These are phyloP conservation scores for Pseudomassariella vexata DNA, from an alignment of 2,329 filamentous ascomycete genomes.

Conservation along the genomic window DNA sequence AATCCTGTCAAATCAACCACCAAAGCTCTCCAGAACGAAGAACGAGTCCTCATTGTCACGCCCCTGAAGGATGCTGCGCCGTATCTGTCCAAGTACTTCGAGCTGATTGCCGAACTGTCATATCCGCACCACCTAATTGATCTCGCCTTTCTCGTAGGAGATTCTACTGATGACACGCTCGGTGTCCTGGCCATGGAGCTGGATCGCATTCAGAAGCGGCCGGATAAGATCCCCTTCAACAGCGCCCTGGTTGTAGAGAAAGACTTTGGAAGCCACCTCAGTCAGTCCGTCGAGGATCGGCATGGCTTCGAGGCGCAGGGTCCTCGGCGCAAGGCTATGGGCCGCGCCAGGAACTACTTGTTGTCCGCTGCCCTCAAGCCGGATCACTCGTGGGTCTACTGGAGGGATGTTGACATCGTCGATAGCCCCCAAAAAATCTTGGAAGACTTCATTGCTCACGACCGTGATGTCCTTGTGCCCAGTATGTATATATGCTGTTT, in stretches of 20 bases:
- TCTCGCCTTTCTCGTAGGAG: constrained; percentile 87
- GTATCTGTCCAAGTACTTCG: constrained; percentile 85
- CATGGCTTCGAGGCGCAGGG: constrained; percentile 86
- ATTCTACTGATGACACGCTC: constrained; percentile 85
- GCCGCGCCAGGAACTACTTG: constrained; percentile 85
- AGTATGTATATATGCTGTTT: constrained; percentile 54
- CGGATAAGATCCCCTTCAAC: constrained; percentile 76
- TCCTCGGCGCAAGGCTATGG: constrained; percentile 85
- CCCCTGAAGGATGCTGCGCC: constrained; percentile 83
- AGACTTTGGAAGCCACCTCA: constrained; percentile 73
- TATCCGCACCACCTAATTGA: constrained; percentile 97
- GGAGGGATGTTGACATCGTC: constrained; percentile 94
- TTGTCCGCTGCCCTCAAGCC: constrained; percentile 78
- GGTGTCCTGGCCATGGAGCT: constrained; percentile 81
- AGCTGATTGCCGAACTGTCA: constrained; percentile 80
- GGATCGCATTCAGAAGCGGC: constrained; percentile 77
- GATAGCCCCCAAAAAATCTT: constrained; percentile 84
- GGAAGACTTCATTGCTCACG: constrained; percentile 92
- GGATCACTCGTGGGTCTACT: constrained; percentile 98
- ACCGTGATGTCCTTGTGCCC: constrained; percentile 87
- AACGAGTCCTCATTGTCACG: constrained; percentile 86
- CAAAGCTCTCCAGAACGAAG: constrained; percentile 72
- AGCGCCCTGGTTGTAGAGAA: constrained; percentile 85
- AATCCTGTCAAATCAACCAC: constrained; percentile 78
- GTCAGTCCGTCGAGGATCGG: constrained; percentile 74